Evolutionary conservation across 371 early-diverging fungal genomes (phyloP).

Genomic region (Coelomomyces lativittatus): DNA sequence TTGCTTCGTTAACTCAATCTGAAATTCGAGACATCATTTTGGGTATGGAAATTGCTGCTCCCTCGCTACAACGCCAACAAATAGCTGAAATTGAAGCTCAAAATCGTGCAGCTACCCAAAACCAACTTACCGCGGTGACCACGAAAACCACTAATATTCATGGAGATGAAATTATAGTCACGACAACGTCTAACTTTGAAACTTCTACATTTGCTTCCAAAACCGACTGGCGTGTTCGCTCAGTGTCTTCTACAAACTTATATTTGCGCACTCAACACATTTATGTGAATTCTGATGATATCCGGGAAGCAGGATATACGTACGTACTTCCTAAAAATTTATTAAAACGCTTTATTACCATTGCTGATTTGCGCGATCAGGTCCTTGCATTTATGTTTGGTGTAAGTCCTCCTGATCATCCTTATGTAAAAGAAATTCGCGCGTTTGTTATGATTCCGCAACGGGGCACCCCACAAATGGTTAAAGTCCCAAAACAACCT

Average conservation of each 20-base stretch:
- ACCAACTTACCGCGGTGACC: conserved; percentile 82
- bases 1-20: conserved; percentile 79
- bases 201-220: conserved; percentile 88
- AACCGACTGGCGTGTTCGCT: conserved; percentile 95
- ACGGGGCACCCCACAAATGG: conserved; percentile 84
- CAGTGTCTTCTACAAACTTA: conserved; percentile 82
- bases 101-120: conserved; percentile 66
- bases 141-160: conserved; percentile 91
- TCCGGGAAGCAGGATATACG: conserved; percentile 76
- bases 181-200: conserved; percentile 92
- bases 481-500: conserved; percentile 68
- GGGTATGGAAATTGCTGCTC: conserved; percentile 96
- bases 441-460: conserved; percentile 90
- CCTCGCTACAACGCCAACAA: conserved; percentile 88
- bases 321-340: conserved; percentile 93
- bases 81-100: conserved; percentile 93
- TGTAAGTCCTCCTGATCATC: conserved; percentile 73
- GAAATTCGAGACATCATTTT: conserved; percentile 98
- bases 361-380: conserved; percentile 86
- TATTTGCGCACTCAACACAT: conserved; percentile 87
- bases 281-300: conserved; percentile 83
- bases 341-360: conserved; percentile 79
- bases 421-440: conserved; percentile 87
- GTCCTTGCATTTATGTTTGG: conserved; percentile 90
- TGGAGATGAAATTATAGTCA: conserved; percentile 93